Conservation (phyloP, 2,329 filamentous ascomycete species). For the Aspergillus costaricaensis region DNA sequence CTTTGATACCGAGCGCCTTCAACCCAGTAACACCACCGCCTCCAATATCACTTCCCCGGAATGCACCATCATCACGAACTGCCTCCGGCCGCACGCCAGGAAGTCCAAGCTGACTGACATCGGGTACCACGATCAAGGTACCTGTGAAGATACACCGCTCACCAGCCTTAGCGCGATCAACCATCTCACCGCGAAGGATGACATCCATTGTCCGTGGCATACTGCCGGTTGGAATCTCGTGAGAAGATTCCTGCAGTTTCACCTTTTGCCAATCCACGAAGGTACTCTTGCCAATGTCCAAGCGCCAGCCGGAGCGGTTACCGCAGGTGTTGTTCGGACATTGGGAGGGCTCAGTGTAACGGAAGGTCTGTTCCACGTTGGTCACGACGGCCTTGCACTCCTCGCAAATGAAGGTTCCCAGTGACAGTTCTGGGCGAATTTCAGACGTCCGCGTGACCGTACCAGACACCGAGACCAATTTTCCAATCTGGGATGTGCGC, state of each 20-base stretch:
- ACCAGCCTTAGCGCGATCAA: constrained; percentile 93
- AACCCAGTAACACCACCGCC: constrained; percentile 84
- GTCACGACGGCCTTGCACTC: constrained; percentile 79
- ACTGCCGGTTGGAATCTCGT: constrained; percentile 95
- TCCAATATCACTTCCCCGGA: constrained; percentile 75
- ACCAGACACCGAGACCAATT: constrained; percentile 91
- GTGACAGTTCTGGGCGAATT: constrained; percentile 87
- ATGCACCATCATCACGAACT: constrained; percentile 76
- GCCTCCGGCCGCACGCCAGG: constrained; percentile 83
- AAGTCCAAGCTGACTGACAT: constrained; percentile 90
- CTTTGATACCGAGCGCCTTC: constrained; percentile 89
- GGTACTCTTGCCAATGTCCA: constrained; percentile 96
- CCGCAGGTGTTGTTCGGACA: constrained; percentile 86
- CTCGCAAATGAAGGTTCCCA: constrained; percentile 91
- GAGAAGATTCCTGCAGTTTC: constrained; percentile 95
- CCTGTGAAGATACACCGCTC: constrained; percentile 99
- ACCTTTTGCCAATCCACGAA: constrained; percentile 99
- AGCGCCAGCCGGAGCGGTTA: constrained; percentile 88
- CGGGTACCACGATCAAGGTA: constrained; percentile 91
- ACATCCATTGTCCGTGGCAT: constrained; percentile 99
- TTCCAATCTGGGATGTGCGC: constrained; percentile 86
- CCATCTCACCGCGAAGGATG: constrained; percentile 93
- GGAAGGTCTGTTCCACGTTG: constrained; percentile 95
- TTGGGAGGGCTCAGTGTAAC: constrained; percentile 94
- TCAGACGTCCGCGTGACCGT: constrained; percentile 97